Evolutionary conservation across 2,329 filamentous ascomycete genomes (phyloP), one percentile per base, ranked within the genome.

Genomic region (Talaromyces albobiverticillius): DNA sequence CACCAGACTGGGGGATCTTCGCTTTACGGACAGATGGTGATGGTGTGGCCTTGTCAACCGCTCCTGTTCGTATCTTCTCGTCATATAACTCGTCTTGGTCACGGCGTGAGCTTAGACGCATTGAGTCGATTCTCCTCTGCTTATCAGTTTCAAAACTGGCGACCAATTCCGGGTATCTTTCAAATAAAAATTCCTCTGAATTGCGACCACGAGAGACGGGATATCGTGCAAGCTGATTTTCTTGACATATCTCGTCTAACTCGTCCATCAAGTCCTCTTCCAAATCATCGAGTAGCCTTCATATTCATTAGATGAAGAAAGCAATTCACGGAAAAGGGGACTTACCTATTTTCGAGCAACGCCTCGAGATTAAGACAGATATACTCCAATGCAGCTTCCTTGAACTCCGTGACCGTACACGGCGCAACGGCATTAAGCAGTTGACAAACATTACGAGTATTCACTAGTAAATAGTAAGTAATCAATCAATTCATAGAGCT

Each of bases 291-390:
- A 99, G 79, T 14, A 93, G 79, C 62, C 83, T 82, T 60, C 38
- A 16, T 41, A 32, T 14, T 9, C 31, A 54, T 61, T 65, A 57
- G 52, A 52, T 31, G 6, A 32, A 34, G 18, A 26, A 14, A 29
- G 26, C 10, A 36, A 64, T 61, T 11, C 31, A 40, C 29, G 29
- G 8, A 9, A 18, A 26, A 51, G 34, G 34, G n/a, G 31, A 63
- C 71, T 62, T 67, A 79, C 75, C 90, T 87, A 59, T 95, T 96
- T 65, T 96, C 91, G 48, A 99, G 83, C 80, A 97, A 90, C 6
- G 86, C 84, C 70, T 99, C 94, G 54, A 97, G 79, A 64, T 96
- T 95, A 42, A 96, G 76, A 63, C 91, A 96, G 20, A 96, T 84
- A 66, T 96, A 99, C 68, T 96, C 90, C 26, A 97, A 76, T 0